phyloP scores from a whole-genome alignment of 1,139 yeast genomes.

The Saccharomycopsis hybrid region DNA sequence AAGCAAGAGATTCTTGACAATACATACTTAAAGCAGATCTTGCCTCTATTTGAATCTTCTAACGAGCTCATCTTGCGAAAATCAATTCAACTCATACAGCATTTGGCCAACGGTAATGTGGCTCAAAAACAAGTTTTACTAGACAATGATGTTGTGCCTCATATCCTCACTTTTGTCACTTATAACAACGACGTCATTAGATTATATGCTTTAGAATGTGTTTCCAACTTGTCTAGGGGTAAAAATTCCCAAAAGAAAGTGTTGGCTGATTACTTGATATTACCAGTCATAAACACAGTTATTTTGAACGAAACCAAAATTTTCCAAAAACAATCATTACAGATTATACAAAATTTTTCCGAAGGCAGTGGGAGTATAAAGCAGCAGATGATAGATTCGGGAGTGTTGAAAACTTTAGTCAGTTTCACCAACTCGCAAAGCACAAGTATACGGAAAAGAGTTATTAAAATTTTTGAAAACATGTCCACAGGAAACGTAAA shows the following conservation, averaged over 20 bases:
- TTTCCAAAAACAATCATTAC: conserved; percentile 20
- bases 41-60: conserved; percentile 17
- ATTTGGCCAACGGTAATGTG: conserved; percentile 17
- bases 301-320: conserved; percentile 12
- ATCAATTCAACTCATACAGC: conserved; percentile 19
- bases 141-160: conserved; percentile 21
- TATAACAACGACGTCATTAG: conserved; percentile 16
- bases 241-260: conserved; percentile 19
- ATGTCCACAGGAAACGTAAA: conserved; percentile 9
- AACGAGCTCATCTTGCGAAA: conserved; percentile 17
- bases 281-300: conserved; percentile 19
- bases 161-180: conserved; percentile 19
- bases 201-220: conserved; percentile 19
- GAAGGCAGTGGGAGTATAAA: conserved; percentile 17
- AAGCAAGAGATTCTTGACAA: conserved; percentile 19
- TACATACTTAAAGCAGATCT: conserved; percentile 10
- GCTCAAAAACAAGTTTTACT: conserved; percentile 19
- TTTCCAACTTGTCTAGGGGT: conserved; percentile 20
- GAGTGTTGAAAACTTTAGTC: conserved; percentile 17
- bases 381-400: conserved; percentile 17
- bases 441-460: conserved; percentile 13
- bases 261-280: conserved; percentile 18
- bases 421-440: conserved; percentile 8
- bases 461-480: conserved; percentile 18
- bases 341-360: conserved; percentile 19